Evolutionary conservation across 2,329 filamentous ascomycete genomes (phyloP), one percentile per base, ranked within the genome.

Genomic region (Neospermospora avenae): DNA sequence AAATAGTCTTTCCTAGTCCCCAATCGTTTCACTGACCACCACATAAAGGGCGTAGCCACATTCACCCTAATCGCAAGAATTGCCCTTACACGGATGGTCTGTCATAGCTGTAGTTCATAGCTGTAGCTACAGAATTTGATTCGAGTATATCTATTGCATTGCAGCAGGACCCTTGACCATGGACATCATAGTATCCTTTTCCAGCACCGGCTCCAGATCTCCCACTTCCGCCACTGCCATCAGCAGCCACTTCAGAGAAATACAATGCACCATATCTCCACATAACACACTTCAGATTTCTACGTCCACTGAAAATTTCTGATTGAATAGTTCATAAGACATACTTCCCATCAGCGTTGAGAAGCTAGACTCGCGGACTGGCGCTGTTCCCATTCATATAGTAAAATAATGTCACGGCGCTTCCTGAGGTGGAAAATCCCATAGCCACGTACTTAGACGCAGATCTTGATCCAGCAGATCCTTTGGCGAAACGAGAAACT

Each of bases 231-330:
- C 74, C 68, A 63, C 84, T 85, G 65, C 87, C 87, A 64, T 86
- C 81, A 4, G 77, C 75, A n/a, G 82, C 78, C 85, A 88, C 88
- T 69, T 81, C 76, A 16, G 82, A 77, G 34, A 88, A 78, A 75
- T 89, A 89, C 49, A 89, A 76, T 44, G 86, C 87, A 57, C 86
- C 87, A 74, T 91, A 90, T 90, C 76, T 61, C 87, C 88, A 70
- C 88, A 90, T 58, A 82, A 81, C 16, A 88, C 77, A 66, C 80
- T 80, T 37, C 85, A 88, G 49, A 87, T 81, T 69, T 90, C 87
- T 48, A 89, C 86, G 58, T 88, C 86, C 61, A 89, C 88, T 59
- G 84, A 85, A 74, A 90, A 84, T 74, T 90, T 87, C 70, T 85
- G 81, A 74, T 83, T 83, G 56, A 84, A 78, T 62, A 88, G 61